These are phyloP conservation scores for Neodidymelliopsis sp. DNA, from an alignment of 2,329 filamentous ascomycete genomes.

Conservation along the genomic window DNA sequence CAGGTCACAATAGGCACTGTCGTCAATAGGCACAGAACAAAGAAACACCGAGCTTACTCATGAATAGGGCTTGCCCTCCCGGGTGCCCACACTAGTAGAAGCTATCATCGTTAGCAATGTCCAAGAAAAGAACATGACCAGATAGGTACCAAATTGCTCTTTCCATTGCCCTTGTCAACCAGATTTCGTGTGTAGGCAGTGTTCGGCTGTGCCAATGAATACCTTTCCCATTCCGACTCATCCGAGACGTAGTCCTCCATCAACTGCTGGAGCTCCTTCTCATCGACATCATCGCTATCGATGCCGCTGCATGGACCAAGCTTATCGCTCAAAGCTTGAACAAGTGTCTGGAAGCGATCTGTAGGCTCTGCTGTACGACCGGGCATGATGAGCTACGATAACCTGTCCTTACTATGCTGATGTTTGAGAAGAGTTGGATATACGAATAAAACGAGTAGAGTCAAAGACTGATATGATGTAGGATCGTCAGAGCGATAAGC, in stretches of 20 bases:
- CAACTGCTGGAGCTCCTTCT: slow-evolving; percentile 71
- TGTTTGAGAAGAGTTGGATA: neutral
- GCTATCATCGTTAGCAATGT: slow-evolving; percentile 55
- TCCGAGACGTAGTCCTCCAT: slow-evolving; percentile 79
- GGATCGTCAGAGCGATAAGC: slow-evolving; percentile 17
- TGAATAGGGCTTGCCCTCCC: slow-evolving; percentile 85
- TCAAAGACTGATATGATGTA: neutral
- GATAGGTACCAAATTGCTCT: slow-evolving; percentile 70
- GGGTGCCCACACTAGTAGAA: slow-evolving; percentile 89
- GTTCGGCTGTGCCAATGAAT: slow-evolving; percentile 74
- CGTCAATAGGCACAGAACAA: slow-evolving; percentile 22
- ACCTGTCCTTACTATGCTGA: neutral
- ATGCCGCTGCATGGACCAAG: slow-evolving; percentile 84
- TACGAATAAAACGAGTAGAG: neutral
- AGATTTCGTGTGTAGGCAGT: slow-evolving; percentile 85
- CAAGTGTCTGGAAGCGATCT: slow-evolving; percentile 70
- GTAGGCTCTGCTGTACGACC: slow-evolving; percentile 25
- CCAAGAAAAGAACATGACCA: neutral
- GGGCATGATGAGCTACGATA: slow-evolving; percentile 29
- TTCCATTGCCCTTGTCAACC: slow-evolving; percentile 87
- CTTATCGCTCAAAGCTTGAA: slow-evolving; percentile 73
- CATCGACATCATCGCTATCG: slow-evolving; percentile 81
- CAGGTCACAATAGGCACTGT: slow-evolving; percentile 50
- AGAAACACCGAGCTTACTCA: slow-evolving; percentile 58
- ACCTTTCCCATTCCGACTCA: slow-evolving; percentile 74